Conservation (phyloP, 768 basidiomycete species). For the Coprinellus aureogranulatus region DNA sequence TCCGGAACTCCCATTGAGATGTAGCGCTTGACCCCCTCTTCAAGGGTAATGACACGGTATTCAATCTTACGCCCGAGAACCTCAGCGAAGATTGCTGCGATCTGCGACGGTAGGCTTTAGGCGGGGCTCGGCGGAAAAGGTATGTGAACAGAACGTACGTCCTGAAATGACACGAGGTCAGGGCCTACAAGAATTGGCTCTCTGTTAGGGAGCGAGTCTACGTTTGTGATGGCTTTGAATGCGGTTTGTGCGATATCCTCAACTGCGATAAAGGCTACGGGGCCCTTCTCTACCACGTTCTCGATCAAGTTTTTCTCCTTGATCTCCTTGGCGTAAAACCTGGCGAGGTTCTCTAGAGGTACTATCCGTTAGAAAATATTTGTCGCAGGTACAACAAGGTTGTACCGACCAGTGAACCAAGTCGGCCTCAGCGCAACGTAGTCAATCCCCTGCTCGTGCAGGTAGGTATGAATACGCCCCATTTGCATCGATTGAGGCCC, state of each 20-base stretch:
- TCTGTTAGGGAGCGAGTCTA: constrained; percentile 16
- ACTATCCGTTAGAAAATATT: neutral
- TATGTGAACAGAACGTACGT: constrained; percentile 14
- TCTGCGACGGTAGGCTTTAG: constrained; percentile 12
- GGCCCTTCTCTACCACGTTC: constrained; percentile 15
- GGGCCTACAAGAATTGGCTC: constrained; percentile 25
- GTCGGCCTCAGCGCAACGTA: constrained; percentile 23
- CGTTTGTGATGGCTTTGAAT: constrained; percentile 21
- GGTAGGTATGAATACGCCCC: constrained; percentile 19
- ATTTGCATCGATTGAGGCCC: neutral
- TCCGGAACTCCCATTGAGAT: constrained; percentile 13
- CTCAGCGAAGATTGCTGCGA: constrained; percentile 16
- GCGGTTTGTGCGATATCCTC: constrained; percentile 25
- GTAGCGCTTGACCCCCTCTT: constrained; percentile 12
- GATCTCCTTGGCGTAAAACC: neutral
- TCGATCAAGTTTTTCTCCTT: constrained; percentile 11
- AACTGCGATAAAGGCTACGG: constrained; percentile 17
- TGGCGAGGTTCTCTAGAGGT: constrained; percentile 1
- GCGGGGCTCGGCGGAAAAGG: neutral
- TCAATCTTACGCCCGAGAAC: constrained; percentile 19
- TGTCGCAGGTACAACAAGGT: constrained; percentile 1
- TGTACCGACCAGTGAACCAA: constrained; percentile 24
- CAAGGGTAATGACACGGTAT: constrained; percentile 11
- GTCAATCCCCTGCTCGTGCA: constrained; percentile 15
- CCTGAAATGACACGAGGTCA: constrained; percentile 20